These are phyloP conservation scores for Phlebiopsis flavidoalba DNA, from an alignment of 768 basidiomycete species.

Conservation along the genomic window DNA sequence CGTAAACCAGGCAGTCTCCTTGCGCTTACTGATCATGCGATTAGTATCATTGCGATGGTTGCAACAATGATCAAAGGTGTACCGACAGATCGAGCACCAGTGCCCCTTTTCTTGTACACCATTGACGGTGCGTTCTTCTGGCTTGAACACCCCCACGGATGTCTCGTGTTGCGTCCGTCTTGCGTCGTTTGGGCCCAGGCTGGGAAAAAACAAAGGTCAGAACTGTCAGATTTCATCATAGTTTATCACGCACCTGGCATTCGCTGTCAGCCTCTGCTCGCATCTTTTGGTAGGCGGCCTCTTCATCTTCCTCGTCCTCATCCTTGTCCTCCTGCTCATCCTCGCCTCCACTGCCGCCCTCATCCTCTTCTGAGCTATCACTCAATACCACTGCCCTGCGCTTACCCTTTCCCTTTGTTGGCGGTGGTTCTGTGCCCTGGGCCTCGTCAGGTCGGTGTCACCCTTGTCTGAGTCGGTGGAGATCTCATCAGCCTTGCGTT, in stretches of 20 bases:
- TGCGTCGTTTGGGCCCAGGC: not conserved
- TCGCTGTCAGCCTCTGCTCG: not conserved
- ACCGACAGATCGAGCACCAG: not conserved
- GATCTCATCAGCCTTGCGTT: too few species aligned
- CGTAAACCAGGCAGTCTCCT: not conserved
- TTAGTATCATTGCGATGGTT: not conserved
- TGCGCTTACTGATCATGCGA: not conserved
- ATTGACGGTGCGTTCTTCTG: not conserved
- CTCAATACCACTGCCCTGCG: too few species aligned
- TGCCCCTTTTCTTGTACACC: not conserved
- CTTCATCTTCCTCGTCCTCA: not conserved
- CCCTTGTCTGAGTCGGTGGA: too few species aligned
- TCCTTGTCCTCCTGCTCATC: not conserved
- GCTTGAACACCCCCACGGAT: not conserved
- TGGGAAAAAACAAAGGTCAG: not conserved
- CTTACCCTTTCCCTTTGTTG: too few species aligned
- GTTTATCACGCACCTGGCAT: not conserved
- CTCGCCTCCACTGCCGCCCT: too few species aligned
- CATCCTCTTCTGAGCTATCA: too few species aligned
- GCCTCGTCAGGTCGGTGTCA: too few species aligned
- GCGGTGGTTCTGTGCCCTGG: too few species aligned
- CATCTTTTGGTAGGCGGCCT: not conserved
- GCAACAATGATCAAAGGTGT: not conserved
- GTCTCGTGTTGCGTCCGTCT: not conserved
- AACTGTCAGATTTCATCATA: not conserved